Percentiles rank a stretch among this genome's conserved stretches.
phyloP scores from a whole-genome alignment of 2,329 filamentous ascomycete species.

The Zalaria sp. region DNA sequence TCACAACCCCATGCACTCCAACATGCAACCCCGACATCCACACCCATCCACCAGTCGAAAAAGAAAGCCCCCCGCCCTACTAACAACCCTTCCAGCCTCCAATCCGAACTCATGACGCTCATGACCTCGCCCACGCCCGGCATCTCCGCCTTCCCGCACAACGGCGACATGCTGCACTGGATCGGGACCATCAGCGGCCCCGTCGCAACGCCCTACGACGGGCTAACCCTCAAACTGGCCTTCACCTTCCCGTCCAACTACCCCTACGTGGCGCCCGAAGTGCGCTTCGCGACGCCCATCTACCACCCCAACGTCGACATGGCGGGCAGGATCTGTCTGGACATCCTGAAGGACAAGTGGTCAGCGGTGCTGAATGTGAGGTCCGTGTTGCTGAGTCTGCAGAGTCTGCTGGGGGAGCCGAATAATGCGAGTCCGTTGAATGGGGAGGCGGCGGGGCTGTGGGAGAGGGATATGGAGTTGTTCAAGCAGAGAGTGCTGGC shows the following conservation, averaged over 20 bases:
- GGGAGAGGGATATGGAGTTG: conserved; percentile 76
- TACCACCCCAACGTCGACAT: conserved; percentile 99
- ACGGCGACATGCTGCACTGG: conserved; percentile 86
- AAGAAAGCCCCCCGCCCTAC: conserved; percentile 1
- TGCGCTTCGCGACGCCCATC: conserved; percentile 96
- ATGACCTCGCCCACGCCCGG: conserved; percentile 93
- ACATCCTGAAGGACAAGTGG: conserved; percentile 98
- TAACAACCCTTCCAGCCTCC: conserved; percentile 47
- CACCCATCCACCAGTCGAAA: too few species aligned
- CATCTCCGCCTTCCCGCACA: conserved; percentile 86
- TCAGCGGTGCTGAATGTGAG: conserved; percentile 95
- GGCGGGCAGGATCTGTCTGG: conserved; percentile 87
- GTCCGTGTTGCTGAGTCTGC: conserved; percentile 80
- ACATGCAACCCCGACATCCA: neutral
- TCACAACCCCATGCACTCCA: neutral
- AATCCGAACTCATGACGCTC: conserved; percentile 95
- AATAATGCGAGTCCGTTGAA: conserved; percentile 96
- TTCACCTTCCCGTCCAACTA: conserved; percentile 88
- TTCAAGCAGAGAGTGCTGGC: conserved; percentile 66
- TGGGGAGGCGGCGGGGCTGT: conserved; percentile 88
- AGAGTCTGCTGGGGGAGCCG: conserved; percentile 88
- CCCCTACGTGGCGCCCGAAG: conserved; percentile 78
- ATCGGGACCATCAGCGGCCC: conserved; percentile 88
- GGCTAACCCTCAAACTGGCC: conserved; percentile 78
- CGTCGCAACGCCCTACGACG: conserved; percentile 78